A percentile compares a stretch with the other conserved stretches of the same genome.
phyloP scores from a whole-genome alignment of 169 alveolate genomes.

The Cryptosporidium muris region DNA sequence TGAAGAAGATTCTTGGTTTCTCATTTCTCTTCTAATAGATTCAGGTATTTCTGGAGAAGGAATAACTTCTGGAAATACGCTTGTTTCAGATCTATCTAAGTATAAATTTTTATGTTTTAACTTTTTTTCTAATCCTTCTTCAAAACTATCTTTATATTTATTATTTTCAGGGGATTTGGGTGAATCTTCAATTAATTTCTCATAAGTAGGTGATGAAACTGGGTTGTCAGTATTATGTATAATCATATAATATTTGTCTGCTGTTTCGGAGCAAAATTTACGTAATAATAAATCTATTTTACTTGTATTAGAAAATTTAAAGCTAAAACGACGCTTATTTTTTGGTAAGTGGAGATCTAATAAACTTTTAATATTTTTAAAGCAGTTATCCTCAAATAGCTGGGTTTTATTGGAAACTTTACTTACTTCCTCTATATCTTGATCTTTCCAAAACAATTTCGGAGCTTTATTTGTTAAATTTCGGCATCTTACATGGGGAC shows the following conservation, averaged over 20 bases:
- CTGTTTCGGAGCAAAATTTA: conserved; percentile 10
- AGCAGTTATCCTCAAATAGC: conserved; percentile 36
- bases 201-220: no score
- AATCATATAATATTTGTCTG: background rate
- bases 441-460: conserved; percentile 31
- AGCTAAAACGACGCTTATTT: conserved; percentile 10
- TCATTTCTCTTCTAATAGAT: no score
- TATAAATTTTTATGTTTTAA: background rate
- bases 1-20: no score
- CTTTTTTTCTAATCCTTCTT: background rate
- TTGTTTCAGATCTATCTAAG: no score
- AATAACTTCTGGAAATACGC: no score
- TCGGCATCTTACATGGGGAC: conserved; percentile 28
- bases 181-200: background rate
- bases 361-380: conserved; percentile 24
- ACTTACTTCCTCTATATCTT: background rate
- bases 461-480: conserved; percentile 26
- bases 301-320: conserved; percentile 29
- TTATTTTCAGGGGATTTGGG: background rate
- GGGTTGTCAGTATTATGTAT: no score
- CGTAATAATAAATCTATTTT: background rate
- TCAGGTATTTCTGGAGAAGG: no score
- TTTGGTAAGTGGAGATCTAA: conserved; percentile 57
- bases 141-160: background rate
- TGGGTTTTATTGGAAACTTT: conserved; percentile 6